Percentiles rank a stretch among this genome's conserved stretches.
Evolutionary conservation across 805 yeast species (phyloP).

Genomic region (Myxozyma vanderwaltii): DNA sequence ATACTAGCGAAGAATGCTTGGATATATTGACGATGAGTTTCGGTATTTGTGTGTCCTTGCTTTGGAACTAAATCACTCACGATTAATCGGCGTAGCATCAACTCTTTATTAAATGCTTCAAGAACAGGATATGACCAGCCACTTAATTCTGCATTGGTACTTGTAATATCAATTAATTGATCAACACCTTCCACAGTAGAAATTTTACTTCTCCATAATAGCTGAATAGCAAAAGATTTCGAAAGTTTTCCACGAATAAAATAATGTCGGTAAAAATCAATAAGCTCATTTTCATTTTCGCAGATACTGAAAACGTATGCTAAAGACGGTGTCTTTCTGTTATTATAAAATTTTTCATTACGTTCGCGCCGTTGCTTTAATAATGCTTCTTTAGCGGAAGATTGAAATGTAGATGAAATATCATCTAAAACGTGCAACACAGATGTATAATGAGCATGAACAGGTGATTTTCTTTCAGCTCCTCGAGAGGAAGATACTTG

Average conservation of each 20-base stretch:
- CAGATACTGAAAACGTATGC: constrained; percentile 3
- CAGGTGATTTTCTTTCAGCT: constrained; percentile 12
- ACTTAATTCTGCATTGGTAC: not conserved
- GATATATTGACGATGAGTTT: not conserved
- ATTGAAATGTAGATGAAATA: not conserved
- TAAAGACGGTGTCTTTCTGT: not conserved
- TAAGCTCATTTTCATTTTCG: constrained; percentile 11
- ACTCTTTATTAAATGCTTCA: constrained; percentile 10
- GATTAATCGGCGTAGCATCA: constrained; percentile 10
- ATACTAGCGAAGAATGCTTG: constrained; percentile 6
- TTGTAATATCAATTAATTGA: not conserved
- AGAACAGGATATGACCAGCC: constrained; percentile 24
- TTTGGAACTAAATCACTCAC: not conserved
- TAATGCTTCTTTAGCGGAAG: not conserved
- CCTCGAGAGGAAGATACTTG: not conserved
- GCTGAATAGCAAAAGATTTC: constrained; percentile 3
- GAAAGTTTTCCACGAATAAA: constrained; percentile 19
- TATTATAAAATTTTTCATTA: not conserved
- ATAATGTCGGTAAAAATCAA: constrained; percentile 12
- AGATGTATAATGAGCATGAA: constrained; percentile 13
- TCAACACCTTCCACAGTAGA: not conserved
- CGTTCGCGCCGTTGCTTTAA: constrained; percentile 2
- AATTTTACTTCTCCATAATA: constrained; percentile 17
- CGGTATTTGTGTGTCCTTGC: not conserved
- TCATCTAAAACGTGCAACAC: constrained; percentile 7